These are phyloP conservation scores for Mycosphaerella sp. DNA, from an alignment of 2,329 filamentous ascomycete genomes.

Conservation along the genomic window DNA sequence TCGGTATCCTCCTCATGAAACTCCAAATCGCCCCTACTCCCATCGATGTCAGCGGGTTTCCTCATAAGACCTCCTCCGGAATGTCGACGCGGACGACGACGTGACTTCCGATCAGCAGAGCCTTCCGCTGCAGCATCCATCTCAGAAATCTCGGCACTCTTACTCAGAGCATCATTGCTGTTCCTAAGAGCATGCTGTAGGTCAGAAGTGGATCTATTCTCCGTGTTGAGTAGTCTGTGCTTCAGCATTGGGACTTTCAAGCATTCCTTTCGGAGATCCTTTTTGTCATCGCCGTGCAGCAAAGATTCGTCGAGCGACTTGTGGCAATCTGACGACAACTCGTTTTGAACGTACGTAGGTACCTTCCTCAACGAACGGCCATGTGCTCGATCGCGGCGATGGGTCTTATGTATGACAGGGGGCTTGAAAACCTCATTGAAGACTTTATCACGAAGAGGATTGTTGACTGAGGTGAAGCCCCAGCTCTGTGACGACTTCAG, in stretches of 20 bases:
- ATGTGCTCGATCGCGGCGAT: conserved; percentile 62
- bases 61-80: conserved; percentile 80
- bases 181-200: conserved; percentile 21
- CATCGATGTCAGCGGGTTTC: conserved; percentile 60
- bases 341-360: conserved; percentile 28
- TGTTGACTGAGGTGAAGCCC: conserved; percentile 90
- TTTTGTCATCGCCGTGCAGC: conserved; percentile 6
- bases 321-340: conserved; percentile 30
- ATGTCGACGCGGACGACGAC: conserved; percentile 60
- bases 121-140: conserved; percentile 9
- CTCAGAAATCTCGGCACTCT: conserved; percentile 28
- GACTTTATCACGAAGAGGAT: conserved; percentile 79
- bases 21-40: conserved; percentile 67
- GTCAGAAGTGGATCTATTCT: conserved; percentile 25
- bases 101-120: conserved; percentile 16
- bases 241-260: conserved; percentile 39
- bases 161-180: conserved; percentile 23
- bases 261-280: conserved; percentile 22
- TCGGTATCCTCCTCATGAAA: conserved; percentile 74
- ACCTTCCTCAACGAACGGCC: conserved; percentile 49
- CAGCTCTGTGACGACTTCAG: conserved; percentile 56
- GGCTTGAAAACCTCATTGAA: conserved; percentile 87
- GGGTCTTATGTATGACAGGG: conserved; percentile 72
- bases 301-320: conserved; percentile 19
- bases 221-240: conserved; percentile 22